Evolutionary conservation across 495 filamentous ascomycete species (phyloP), one percentile per base, ranked within the genome.

Genomic region (Hypomontagnella submonticulosa): DNA sequence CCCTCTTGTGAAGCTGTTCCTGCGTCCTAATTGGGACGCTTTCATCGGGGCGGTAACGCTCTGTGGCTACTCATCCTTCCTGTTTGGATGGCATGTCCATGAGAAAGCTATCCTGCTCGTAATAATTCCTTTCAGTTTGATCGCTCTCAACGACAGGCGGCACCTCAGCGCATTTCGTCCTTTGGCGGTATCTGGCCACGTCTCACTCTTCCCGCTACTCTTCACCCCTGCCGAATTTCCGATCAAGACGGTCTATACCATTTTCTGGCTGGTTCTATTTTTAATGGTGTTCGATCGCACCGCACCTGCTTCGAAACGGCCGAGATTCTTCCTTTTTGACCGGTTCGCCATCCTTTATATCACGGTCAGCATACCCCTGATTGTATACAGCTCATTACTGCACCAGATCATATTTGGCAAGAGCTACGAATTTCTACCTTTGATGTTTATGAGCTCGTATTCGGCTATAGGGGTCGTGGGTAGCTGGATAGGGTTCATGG

Each of bases 61-160:
- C n/a, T 97, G 94, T 69, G 95, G 91, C 50, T 99, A 96, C 67
- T 91, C 93, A 0, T 97, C 95, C 0, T 99, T 99, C 79, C 84
- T 99, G 16, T 97, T 98, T 60, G 94, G 95, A 49, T 99, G 95
- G 95, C 95, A 99, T 71, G 95, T 99, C 15, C 95, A 99, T 69
- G 95, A 99, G 70, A 99, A 99, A 71, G 95, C 95, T 5, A 91
- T 99, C 30, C 87, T 99, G 11, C 83, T 97, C 48, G 90, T 98
- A 69, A 91, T 99, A 68, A 90, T 98, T 56, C 95, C 95, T 0
- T 98, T 99, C 82, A 94, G 90, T 68, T 84, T 99, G 57, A 90
- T 99, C 56, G 94, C 95, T 3, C 87, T 99, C 43, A 92, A 89
- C 74, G 94, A 98, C 75, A 87, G 95, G 11, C 88, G 95, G 20